Base-by-base conservation (phyloP, 176 grass and related monocot species). In the Puccinellia tenuiflora region DNA sequence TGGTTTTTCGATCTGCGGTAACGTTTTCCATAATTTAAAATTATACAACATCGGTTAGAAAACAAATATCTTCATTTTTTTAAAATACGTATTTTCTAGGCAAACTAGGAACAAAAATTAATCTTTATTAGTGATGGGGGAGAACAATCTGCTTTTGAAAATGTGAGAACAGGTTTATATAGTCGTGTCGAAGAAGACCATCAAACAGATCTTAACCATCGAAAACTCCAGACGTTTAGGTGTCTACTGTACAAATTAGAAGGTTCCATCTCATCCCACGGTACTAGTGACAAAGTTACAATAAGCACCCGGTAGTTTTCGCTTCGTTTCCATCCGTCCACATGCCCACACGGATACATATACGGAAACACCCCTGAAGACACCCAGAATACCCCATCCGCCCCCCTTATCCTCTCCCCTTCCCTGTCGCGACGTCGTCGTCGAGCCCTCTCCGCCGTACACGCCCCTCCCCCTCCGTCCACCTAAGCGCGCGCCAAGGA, bases 401-500 rank as follows among this genome's bases (percentile, higher is more conserved):
- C 14, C 61, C 65, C 45, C 17, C 71, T 51, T 74, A 74, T 74
- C 71, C 71, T 74, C 71, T 74, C 69, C 69, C 26, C 62, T 17
- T 74, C 71, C 45, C 71, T 74, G 51, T 74, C 71, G 71, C 26
- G 43, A 31, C 71, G 71, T 74, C 71, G 71, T 12, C 71, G 71
- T 74, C 71, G 71, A 33, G 9, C 45, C 45, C 71, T 74, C 71
- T 74, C 71, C 71, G 71, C 71, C 71, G 71, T 74, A 74, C 71
- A 74, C 71, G 71, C 71, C 43, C 26, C 68, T 4, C 67, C 68
- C 15, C 68, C 68, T 14, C 64, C 35, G 2, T 39, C 38, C 38
- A 29, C 8, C 70, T 26, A 28, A 47, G 70, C 70, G 43, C n/a
- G n/a, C 71, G 71, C 26, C 45, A 50, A 9, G 9, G 70, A 33